phyloP scores from a whole-genome alignment of 176 grass and related monocot species.

The Cenchrus fungigraminus region DNA sequence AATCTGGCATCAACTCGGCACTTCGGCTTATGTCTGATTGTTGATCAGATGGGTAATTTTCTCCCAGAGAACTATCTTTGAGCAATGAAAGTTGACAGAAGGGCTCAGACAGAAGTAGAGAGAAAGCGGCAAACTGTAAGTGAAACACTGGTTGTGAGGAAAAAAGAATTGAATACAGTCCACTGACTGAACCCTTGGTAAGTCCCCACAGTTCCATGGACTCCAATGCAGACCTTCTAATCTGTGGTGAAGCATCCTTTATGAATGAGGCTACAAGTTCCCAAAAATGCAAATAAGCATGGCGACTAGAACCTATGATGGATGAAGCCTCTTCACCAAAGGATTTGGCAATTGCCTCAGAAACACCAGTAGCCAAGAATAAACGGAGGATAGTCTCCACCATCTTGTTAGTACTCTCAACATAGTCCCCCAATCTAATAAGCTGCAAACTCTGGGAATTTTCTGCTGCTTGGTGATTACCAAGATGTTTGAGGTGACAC shows the following conservation, averaged over 20 bases:
- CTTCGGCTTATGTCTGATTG: constrained; percentile 49
- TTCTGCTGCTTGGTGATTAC: constrained; percentile 54
- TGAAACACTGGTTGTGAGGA: constrained; percentile 67
- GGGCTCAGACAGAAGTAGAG: constrained; percentile 79
- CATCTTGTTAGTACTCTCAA: constrained; percentile 68
- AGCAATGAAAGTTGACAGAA: constrained; percentile 66
- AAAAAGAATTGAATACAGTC: constrained; percentile 89
- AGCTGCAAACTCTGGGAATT: constrained; percentile 41
- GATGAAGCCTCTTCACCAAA: constrained; percentile 63
- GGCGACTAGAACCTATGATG: constrained; percentile 65
- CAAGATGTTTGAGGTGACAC: constrained; percentile 62
- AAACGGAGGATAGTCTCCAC: constrained; percentile 77
- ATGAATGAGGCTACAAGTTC: constrained; percentile 83
- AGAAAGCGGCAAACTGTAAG: constrained; percentile 82
- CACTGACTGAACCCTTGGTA: constrained; percentile 65
- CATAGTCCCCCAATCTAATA: constrained; percentile 58
- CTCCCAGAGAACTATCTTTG: constrained; percentile 54
- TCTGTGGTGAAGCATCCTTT: constrained; percentile 58
- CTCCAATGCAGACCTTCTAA: constrained; percentile 76
- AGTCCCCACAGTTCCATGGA: constrained; percentile 96
- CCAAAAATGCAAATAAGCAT: constrained; percentile 79
- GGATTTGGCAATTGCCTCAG: constrained; percentile 76
- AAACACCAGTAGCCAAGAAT: constrained; percentile 76
- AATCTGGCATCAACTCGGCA: constrained; percentile 45
- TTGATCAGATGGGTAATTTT: constrained; percentile 22